Evolutionary conservation across 2,329 filamentous ascomycete species (phyloP).

Genomic region (Alternaria gaisen): DNA sequence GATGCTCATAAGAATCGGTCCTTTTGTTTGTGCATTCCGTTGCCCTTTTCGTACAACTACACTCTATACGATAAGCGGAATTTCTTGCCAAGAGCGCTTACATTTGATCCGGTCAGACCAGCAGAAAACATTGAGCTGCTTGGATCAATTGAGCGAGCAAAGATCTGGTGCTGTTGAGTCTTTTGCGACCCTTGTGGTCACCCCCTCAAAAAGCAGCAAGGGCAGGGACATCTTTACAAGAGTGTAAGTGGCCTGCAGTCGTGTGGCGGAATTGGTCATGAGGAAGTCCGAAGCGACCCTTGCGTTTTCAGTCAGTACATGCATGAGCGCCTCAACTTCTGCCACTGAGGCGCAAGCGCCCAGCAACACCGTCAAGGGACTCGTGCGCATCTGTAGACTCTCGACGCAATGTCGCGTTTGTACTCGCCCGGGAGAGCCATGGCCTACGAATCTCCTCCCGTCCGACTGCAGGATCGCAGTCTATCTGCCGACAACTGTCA

Average conservation of each 20-base stretch:
- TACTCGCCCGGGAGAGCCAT: neutral
- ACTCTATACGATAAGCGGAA: neutral
- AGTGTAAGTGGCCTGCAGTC: neutral
- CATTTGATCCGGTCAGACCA: neutral
- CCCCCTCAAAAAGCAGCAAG: neutral
- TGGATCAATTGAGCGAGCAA: neutral
- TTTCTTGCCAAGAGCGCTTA: neutral
- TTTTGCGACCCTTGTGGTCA: neutral
- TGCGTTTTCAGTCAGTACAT: neutral
- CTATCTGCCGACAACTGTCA: slow-evolving; percentile 6
- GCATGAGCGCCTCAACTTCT: neutral
- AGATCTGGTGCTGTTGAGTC: neutral
- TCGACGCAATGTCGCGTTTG: neutral
- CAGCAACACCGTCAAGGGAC: neutral
- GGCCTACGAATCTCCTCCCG: slow-evolving; percentile 7
- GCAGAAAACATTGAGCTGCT: neutral
- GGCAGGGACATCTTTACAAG: neutral
- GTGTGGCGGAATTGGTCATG: neutral
- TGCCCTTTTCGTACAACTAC: neutral
- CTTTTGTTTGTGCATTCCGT: neutral
- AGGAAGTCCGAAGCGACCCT: neutral
- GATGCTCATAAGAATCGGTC: neutral
- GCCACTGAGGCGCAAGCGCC: neutral
- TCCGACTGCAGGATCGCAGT: slow-evolving; percentile 18
- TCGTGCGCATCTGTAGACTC: neutral